Conservation (phyloP, 495 filamentous ascomycete species). For the Staphylotrichum tortipilum region DNA sequence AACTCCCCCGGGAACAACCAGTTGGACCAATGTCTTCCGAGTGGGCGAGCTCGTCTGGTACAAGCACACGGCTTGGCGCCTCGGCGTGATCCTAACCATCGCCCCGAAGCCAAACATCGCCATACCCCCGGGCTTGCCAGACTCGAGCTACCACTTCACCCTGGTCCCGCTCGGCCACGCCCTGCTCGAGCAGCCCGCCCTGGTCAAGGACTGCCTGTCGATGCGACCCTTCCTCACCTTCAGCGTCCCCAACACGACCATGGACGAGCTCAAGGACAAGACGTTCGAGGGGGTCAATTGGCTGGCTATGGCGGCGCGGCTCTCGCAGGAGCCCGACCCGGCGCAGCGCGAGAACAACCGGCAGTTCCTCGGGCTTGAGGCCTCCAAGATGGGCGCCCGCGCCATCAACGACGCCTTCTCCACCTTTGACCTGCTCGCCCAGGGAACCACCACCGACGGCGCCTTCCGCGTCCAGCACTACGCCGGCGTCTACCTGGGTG, state of each 20-base stretch:
- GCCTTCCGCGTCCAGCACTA: constrained; percentile 6
- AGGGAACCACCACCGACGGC: constrained; percentile 10
- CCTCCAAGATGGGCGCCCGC: constrained; percentile 36
- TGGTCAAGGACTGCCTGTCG: constrained; percentile 25
- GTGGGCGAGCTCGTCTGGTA: constrained; percentile 39
- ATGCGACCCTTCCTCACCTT: constrained; percentile 42
- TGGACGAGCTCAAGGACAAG: constrained; percentile 17
- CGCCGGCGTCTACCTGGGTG: constrained; percentile 35
- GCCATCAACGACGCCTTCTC: constrained; percentile 36
- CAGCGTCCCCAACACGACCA: constrained; percentile 27
- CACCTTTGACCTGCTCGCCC: constrained; percentile 26
- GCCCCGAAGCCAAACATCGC: constrained; percentile 1
- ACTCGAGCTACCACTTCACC: constrained; percentile 15
- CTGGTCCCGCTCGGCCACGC: constrained; percentile 24
- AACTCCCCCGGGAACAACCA: constrained; percentile 16
- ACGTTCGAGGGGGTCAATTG: constrained; percentile 25
- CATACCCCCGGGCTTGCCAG: background rate
- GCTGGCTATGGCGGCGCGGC: constrained; percentile 12
- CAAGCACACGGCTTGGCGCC: constrained; percentile 29
- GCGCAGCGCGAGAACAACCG: constrained; percentile 9
- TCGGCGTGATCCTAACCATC: constrained; percentile 29
- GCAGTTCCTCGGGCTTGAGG: constrained; percentile 32
- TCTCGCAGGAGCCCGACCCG: constrained; percentile 10
- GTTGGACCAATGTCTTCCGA: constrained; percentile 28
- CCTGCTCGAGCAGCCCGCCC: constrained; percentile 10